Percentiles rank a stretch among this genome's conserved stretches.
These are phyloP conservation scores for Trichoderma cornu-damae DNA, from an alignment of 2,329 filamentous ascomycete species.

Conservation along the genomic window DNA sequence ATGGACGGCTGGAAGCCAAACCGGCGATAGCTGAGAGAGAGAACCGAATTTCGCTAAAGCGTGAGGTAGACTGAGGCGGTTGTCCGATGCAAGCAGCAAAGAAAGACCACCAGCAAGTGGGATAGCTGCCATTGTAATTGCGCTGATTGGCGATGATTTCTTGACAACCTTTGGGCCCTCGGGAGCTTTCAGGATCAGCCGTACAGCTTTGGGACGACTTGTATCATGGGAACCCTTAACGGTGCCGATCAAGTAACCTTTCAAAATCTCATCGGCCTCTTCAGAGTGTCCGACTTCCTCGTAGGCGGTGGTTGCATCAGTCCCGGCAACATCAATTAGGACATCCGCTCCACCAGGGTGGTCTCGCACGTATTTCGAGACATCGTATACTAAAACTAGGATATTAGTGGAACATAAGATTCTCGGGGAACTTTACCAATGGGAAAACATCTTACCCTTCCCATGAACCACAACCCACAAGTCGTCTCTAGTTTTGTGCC, in stretches of 20 bases:
- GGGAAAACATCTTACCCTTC: slow-evolving; percentile 40
- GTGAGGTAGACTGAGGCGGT: not conserved
- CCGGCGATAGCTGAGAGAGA: not conserved
- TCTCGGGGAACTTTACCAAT: too few relatives aligned
- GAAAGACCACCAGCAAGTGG: not conserved
- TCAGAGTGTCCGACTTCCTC: slow-evolving; percentile 82
- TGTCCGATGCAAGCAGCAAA: not conserved
- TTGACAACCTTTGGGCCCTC: not conserved
- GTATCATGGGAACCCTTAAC: slow-evolving; percentile 29
- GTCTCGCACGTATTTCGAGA: slow-evolving; percentile 53
- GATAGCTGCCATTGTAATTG: not conserved
- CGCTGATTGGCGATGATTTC: not conserved
- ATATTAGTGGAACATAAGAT: not conserved
- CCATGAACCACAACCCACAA: slow-evolving; percentile 54
- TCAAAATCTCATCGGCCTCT: slow-evolving; percentile 43
- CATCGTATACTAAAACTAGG: slow-evolving; percentile 48
- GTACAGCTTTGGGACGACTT: slow-evolving; percentile 18
- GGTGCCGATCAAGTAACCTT: slow-evolving; percentile 34
- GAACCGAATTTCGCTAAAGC: not conserved
- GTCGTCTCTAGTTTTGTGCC: slow-evolving; percentile 45
- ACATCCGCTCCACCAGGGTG: slow-evolving; percentile 73
- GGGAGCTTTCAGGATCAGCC: not conserved
- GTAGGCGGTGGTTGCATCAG: slow-evolving; percentile 73
- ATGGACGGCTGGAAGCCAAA: not conserved
- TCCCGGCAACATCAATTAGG: slow-evolving; percentile 69